A percentile compares a stretch with the other conserved stretches of the same genome.
Evolutionary conservation across 2,329 filamentous ascomycete species (phyloP).

Genomic region (Hawksworthiomyces lignivorus): DNA sequence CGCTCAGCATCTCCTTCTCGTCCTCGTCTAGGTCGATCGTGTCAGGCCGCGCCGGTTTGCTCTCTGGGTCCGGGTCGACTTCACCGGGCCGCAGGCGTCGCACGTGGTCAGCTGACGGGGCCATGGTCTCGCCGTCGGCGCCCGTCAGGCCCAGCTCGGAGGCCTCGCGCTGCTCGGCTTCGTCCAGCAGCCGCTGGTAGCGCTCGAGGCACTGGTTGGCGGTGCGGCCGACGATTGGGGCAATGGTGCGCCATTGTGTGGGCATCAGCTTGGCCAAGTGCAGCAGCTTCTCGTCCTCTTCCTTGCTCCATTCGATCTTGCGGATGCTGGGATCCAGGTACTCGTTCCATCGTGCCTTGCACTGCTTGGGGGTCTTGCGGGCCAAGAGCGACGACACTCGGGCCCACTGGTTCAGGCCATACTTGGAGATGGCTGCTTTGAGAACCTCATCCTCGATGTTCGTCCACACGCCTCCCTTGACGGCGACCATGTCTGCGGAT

Average conservation of each 20-base stretch:
- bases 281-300: slow-evolving; percentile 95
- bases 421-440: slow-evolving; percentile 90
- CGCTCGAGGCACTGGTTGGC: slow-evolving; percentile 95
- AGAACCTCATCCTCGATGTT: slow-evolving; percentile 91
- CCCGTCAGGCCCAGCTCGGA: slow-evolving; percentile 76
- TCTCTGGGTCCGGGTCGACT: slow-evolving; percentile 94
- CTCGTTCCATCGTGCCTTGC: slow-evolving; percentile 96
- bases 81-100: slow-evolving; percentile 83
- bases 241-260: slow-evolving; percentile 98
- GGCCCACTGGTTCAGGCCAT: slow-evolving; percentile 95
- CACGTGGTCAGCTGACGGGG: slow-evolving; percentile 88
- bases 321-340: slow-evolving; percentile 97
- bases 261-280: slow-evolving; percentile 98
- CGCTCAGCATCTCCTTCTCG: slow-evolving; percentile 98
- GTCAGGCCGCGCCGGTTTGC: slow-evolving; percentile 88
- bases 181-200: slow-evolving; percentile 92
- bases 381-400: slow-evolving; percentile 94
- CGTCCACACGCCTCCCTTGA: slow-evolving; percentile 69
- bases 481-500: slow-evolving; percentile 55
- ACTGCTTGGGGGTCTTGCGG: slow-evolving; percentile 97
- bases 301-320: slow-evolving; percentile 98
- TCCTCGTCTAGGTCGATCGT: slow-evolving; percentile 98
- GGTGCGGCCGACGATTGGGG: slow-evolving; percentile 90
- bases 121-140: slow-evolving; percentile 75
- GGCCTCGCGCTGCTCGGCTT: slow-evolving; percentile 83